A percentile compares a stretch with the other conserved stretches of the same genome.
Conservation (phyloP, 1,284 basidiomycete species). For the Ceratobasidium sp. region DNA sequence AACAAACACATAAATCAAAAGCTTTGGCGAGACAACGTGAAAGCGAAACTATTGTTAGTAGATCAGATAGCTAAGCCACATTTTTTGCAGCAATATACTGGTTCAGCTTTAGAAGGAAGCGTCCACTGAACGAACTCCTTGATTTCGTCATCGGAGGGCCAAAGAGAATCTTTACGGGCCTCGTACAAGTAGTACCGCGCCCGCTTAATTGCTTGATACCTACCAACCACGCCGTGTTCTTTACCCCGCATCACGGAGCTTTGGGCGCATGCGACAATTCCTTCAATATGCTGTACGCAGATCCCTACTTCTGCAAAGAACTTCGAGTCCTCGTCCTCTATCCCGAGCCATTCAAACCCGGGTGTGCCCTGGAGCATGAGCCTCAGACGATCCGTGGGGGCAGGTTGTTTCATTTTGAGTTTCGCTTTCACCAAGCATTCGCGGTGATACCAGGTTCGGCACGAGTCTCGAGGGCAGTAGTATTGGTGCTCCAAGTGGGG, state of each 20-base stretch:
- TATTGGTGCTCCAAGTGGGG: background rate
- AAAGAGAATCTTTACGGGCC: constrained; percentile 4
- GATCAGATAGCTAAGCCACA: constrained; percentile 4
- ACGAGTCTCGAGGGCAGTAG: constrained; percentile 27
- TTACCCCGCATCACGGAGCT: constrained; percentile 11
- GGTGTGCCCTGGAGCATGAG: constrained; percentile 26
- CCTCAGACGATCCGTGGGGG: background rate
- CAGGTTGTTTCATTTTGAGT: background rate
- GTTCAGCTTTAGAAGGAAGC: background rate
- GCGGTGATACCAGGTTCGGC: constrained; percentile 22
- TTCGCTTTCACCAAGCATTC: constrained; percentile 8
- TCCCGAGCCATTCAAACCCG: constrained; percentile 17
- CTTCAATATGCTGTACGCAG: background rate
- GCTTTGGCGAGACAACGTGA: too few relatives aligned
- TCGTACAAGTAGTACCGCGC: constrained; percentile 10
- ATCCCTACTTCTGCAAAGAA: constrained; percentile 13
- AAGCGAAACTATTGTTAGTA: constrained; percentile 42
- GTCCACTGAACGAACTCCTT: constrained; percentile 18
- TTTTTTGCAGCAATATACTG: background rate
- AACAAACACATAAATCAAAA: too few relatives aligned
- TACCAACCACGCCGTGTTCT: constrained; percentile 24
- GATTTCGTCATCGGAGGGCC: constrained; percentile 32
- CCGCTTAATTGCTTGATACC: constrained; percentile 1
- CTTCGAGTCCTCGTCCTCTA: constrained; percentile 4
- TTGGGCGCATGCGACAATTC: constrained; percentile 27